A percentile compares a stretch with the other conserved stretches of the same genome.
Conservation (phyloP, 345 rosid species). For the Camelina laxa region DNA sequence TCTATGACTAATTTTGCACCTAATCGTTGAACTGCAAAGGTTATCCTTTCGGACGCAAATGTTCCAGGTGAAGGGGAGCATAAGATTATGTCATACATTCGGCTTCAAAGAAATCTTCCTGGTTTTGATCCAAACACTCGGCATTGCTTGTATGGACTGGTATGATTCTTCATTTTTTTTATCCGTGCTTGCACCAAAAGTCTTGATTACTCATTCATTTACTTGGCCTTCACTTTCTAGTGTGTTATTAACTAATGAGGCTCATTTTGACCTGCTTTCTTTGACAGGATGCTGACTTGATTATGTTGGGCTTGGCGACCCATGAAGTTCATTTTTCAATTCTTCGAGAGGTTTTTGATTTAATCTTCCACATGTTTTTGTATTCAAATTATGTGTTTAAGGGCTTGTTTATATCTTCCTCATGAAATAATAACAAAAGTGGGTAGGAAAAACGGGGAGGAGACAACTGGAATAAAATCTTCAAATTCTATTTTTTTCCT, state of each 20-base stretch:
- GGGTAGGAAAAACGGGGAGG: background rate
- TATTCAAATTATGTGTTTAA: background rate
- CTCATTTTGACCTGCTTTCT: conserved; percentile 30
- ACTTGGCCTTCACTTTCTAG: background rate
- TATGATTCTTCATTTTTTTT: conserved; percentile 49
- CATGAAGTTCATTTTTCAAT: conserved; percentile 97
- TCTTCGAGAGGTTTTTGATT: conserved; percentile 82
- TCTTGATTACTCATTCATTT: conserved; percentile 8
- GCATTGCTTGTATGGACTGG: conserved; percentile 93
- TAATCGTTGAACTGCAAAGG: conserved; percentile 53
- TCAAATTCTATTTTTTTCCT: conserved; percentile 8
- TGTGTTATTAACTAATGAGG: conserved; percentile 22
- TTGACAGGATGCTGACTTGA: conserved; percentile 93
- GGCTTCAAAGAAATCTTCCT: conserved; percentile 85
- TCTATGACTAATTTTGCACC: conserved; percentile 34
- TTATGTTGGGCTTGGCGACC: conserved; percentile 96
- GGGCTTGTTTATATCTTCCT: background rate
- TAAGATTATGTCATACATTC: conserved; percentile 84
- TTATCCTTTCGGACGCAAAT: conserved; percentile 91
- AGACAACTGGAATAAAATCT: background rate
- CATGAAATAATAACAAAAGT: background rate
- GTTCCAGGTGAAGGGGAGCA: conserved; percentile 98
- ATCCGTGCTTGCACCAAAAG: background rate
- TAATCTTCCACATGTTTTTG: conserved; percentile 2
- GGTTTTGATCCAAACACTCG: conserved; percentile 82